These are phyloP conservation scores for Artemisia annua DNA, from an alignment of 129 eudicot genomes.

Conservation along the genomic window DNA sequence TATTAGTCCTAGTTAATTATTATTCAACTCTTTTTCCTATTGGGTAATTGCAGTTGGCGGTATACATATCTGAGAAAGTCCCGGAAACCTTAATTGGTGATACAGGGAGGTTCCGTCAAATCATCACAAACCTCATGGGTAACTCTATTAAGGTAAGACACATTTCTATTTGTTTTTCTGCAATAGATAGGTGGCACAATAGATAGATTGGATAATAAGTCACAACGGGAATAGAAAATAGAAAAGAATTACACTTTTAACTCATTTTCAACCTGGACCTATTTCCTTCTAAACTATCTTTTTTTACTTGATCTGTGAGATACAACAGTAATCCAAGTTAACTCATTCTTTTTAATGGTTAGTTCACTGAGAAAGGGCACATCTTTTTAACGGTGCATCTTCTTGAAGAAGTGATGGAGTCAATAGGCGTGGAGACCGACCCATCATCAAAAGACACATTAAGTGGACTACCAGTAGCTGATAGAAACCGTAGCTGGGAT, in stretches of 20 bases:
- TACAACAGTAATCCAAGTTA: background rate
- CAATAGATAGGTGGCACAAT: background rate
- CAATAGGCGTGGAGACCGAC: conserved; percentile 54
- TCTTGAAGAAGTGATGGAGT: conserved; percentile 70
- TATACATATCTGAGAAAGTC: conserved; percentile 76
- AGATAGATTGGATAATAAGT: conserved; percentile 2
- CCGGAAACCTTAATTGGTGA: conserved; percentile 80
- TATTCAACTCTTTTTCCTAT: background rate
- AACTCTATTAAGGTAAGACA: conserved; percentile 85
- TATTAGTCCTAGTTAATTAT: background rate
- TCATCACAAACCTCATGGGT: conserved; percentile 88
- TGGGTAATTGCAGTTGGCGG: conserved; percentile 66
- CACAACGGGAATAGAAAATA: background rate
- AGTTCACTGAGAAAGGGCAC: conserved; percentile 95
- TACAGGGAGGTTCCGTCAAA: conserved; percentile 92
- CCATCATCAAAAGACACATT: conserved; percentile 52
- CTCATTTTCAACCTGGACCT: background rate
- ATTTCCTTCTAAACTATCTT: background rate
- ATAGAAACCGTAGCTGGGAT: conserved; percentile 72
- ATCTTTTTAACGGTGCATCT: conserved; percentile 85
- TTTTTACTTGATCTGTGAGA: background rate
- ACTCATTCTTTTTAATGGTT: conserved; percentile 22
- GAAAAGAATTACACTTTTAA: background rate
- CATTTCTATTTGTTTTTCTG: background rate
- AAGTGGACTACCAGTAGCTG: conserved; percentile 90